Conservation (phyloP, 1,139 yeast genomes). For the Zygotorulaspora mrakii region DNA sequence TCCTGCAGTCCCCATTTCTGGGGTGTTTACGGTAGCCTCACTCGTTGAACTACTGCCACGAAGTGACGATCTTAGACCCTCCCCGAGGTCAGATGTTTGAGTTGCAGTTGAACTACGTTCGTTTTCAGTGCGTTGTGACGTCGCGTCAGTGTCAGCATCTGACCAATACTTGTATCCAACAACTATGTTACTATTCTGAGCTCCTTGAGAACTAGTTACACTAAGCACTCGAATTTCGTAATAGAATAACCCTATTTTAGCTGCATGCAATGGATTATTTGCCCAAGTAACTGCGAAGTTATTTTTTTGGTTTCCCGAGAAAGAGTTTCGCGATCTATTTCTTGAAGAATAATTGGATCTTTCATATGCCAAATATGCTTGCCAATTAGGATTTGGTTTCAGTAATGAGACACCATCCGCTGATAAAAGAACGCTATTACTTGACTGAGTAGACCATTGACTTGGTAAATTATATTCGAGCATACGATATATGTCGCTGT, state of each 20-base stretch:
- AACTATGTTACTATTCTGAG: slow-evolving; percentile 41
- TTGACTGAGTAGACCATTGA: slow-evolving; percentile 37
- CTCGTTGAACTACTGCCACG: slow-evolving; percentile 14
- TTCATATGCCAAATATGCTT: slow-evolving; percentile 36
- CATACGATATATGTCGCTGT: slow-evolving; percentile 24
- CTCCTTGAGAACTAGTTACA: slow-evolving; percentile 38
- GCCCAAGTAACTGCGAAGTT: slow-evolving; percentile 43
- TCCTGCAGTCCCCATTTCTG: slow-evolving; percentile 36
- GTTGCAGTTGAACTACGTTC: slow-evolving; percentile 9
- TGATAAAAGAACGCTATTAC: slow-evolving; percentile 35
- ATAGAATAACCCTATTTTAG: slow-evolving; percentile 51
- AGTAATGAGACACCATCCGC: slow-evolving; percentile 33
- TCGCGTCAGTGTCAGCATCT: slow-evolving; percentile 9
- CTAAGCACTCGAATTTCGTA: slow-evolving; percentile 48
- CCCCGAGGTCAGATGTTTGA: slow-evolving; percentile 13
- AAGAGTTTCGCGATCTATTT: slow-evolving; percentile 24
- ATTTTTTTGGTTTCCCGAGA: slow-evolving; percentile 26
- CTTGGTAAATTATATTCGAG: slow-evolving; percentile 39
- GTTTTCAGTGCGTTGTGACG: slow-evolving; percentile 8
- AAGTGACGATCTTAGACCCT: slow-evolving; percentile 16
- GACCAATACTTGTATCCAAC: slow-evolving; percentile 41
- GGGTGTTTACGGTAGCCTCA: slow-evolving; percentile 18
- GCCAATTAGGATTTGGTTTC: slow-evolving; percentile 36
- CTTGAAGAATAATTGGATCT: slow-evolving; percentile 25
- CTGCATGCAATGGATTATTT: slow-evolving; percentile 42